Base-by-base conservation (phyloP, 345 rosid species). In the Tarenaya hassleriana region DNA sequence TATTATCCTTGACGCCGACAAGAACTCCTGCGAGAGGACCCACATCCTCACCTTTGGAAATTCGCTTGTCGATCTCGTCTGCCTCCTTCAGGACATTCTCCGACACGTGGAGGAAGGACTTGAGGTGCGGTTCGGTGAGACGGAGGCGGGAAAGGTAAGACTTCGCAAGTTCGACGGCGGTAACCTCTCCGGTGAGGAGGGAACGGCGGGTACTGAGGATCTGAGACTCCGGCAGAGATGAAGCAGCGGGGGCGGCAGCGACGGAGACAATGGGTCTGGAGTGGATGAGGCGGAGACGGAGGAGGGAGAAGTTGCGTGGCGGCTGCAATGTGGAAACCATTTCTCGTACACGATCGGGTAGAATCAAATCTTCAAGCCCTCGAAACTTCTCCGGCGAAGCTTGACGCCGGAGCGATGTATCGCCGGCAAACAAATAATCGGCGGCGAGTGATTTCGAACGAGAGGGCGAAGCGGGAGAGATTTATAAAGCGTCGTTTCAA, bases 11-110 rank as follows among this genome's bases (percentile, higher is more conserved):
- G 24, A 86, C 81, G 1, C 77, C 97, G 6, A 86, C 86, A 2
- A 86, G 43, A 21, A 86, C 88, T 8, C 97, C 95, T 37, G 95
- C 86, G 15, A 83, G 80, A 46, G 81, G 90, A 46, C 90, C 94
- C 8, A 89, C 61, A 6, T 70, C 75, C 52, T 81, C 94, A 9
- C 80, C 83, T 24, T 58, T 71, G 1, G 54, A 46, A 18, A 86
- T 72, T 68, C 60, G 67, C 35, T 60, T 65, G 33, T 86, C 97
- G 33, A 83, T 50, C 41, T 56, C 53, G 33, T 71, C 58, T 1
- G 97, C 97, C 7, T 81, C 73, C 19, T 67, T 50, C 1, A 83
- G 53, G 12, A 76, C 81, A 47, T 70, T 50, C 32, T 81, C 66
- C 16, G 84, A 79, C 52, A 86, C 65, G 48, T 89, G 94, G 54